Evolutionary conservation across 768 basidiomycete genomes (phyloP).

Genomic region (Pleurotus citrinopileatus): DNA sequence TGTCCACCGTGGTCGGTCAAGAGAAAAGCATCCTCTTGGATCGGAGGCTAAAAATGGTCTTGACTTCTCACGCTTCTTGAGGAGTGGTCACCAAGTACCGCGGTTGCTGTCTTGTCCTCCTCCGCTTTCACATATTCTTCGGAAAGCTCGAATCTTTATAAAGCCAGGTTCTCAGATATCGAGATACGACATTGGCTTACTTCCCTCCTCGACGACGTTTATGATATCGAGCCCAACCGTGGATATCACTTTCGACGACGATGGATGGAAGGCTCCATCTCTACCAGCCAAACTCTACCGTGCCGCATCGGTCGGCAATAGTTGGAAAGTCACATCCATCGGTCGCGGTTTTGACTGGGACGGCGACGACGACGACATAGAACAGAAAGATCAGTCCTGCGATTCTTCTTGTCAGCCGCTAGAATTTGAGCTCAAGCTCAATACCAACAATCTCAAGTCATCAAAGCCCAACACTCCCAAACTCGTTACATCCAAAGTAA

Average conservation of each 20-base stretch:
- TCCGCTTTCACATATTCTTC: conserved; percentile 7
- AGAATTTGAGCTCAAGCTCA: conserved; percentile 20
- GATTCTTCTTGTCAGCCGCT: conserved; percentile 16
- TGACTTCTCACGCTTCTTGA: conserved; percentile 9
- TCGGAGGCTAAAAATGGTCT: conserved; percentile 1
- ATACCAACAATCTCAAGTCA: conserved; percentile 2
- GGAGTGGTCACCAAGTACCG: conserved; percentile 3
- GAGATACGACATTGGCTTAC: conserved; percentile 1
- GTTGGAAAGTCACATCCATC: conserved; percentile 84
- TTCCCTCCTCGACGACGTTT: conserved; percentile 22
- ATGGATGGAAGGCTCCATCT: conserved; percentile 61
- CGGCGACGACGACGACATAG: conserved; percentile 29
- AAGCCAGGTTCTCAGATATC: neutral
- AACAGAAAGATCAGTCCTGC: conserved; percentile 6
- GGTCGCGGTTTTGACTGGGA: conserved; percentile 83
- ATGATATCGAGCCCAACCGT: conserved; percentile 62
- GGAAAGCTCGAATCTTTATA: neutral
- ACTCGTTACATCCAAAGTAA: conserved; percentile 10
- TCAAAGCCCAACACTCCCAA: conserved; percentile 8
- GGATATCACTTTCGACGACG: conserved; percentile 65
- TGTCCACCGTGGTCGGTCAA: conserved; percentile 6
- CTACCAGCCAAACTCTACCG: conserved; percentile 50
- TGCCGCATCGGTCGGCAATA: conserved; percentile 66
- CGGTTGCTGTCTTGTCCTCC: conserved; percentile 11
- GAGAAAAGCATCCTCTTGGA: neutral